Evolutionary conservation across 768 basidiomycete species (phyloP).

Genomic region (Albatrellus ellisii): DNA sequence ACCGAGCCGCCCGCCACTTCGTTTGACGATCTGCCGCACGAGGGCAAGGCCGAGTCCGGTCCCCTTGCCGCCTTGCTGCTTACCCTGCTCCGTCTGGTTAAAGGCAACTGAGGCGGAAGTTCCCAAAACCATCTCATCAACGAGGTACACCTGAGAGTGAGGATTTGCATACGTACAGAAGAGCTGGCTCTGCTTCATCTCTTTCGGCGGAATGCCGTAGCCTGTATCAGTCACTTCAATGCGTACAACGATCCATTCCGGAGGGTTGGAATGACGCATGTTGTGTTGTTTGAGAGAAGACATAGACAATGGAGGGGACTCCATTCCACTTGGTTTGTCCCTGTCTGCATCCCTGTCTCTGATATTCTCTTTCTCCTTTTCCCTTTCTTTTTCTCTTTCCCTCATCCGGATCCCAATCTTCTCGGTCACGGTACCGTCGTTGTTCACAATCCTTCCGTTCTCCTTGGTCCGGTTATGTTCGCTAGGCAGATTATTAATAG

Average conservation of each 20-base stretch:
- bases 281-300: slow-evolving; percentile 37
- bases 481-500: background rate
- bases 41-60: slow-evolving; percentile 40
- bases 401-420: background rate
- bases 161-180: slow-evolving; percentile 36
- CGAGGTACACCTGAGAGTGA: background rate
- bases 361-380: background rate
- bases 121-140: background rate
- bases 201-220: slow-evolving; percentile 45
- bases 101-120: slow-evolving; percentile 37
- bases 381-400: background rate
- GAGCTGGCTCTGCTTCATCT: slow-evolving; percentile 58
- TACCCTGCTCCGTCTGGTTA: slow-evolving; percentile 68
- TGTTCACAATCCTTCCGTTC: background rate
- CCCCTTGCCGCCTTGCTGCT: slow-evolving; percentile 49
- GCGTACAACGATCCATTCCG: slow-evolving; percentile 66
- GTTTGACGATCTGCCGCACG: slow-evolving; percentile 39
- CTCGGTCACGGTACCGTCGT: background rate
- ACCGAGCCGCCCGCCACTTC: slow-evolving; percentile 34
- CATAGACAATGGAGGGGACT: slow-evolving; percentile 15
- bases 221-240: slow-evolving; percentile 77
- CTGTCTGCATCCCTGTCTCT: background rate
- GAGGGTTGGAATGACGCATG: slow-evolving; percentile 26
- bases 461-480: background rate
- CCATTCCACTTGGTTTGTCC: background rate